Percentiles rank a stretch among this genome's conserved stretches.
Evolutionary conservation across 2,329 filamentous ascomycete genomes (phyloP).

Genomic region (Aspergillus pseudoglaucus): DNA sequence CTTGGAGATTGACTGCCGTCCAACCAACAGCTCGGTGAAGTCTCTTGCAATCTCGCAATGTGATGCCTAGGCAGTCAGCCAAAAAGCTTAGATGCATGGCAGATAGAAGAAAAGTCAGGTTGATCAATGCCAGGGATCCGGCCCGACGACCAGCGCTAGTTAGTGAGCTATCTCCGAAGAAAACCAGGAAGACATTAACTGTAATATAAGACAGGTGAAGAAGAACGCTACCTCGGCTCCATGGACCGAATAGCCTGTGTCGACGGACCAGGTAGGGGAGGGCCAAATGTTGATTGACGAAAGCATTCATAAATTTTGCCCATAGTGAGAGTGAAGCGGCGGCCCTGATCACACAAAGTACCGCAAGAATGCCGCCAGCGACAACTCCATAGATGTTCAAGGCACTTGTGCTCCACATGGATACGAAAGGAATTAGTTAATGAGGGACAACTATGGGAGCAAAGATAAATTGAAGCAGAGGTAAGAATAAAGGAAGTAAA

Average conservation of each 20-base stretch:
- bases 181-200: neutral
- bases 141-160: neutral
- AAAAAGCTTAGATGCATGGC: neutral
- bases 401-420: constrained; percentile 11
- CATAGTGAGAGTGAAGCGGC: constrained; percentile 6
- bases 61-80: neutral
- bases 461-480: too few relatives aligned
- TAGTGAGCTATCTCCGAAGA: neutral
- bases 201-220: constrained; percentile 1
- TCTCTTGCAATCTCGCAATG: neutral
- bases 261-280: constrained; percentile 15
- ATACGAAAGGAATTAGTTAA: too few relatives aligned
- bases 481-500: too few relatives aligned
- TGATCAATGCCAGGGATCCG: neutral
- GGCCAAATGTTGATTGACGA: constrained; percentile 14
- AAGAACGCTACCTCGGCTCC: constrained; percentile 9
- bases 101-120: neutral
- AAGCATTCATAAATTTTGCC: constrained; percentile 4
- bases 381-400: constrained; percentile 17
- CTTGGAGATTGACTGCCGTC: neutral
- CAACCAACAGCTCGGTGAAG: neutral
- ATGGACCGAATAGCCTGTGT: constrained; percentile 10
- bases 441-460: too few relatives aligned
- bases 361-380: constrained; percentile 15
- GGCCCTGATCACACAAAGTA: constrained; percentile 12